A percentile compares a stretch with the other conserved stretches of the same genome.
These are phyloP conservation scores for Piper longum DNA, from an alignment of 164 flowering plant genomes.

Conservation along the genomic window DNA sequence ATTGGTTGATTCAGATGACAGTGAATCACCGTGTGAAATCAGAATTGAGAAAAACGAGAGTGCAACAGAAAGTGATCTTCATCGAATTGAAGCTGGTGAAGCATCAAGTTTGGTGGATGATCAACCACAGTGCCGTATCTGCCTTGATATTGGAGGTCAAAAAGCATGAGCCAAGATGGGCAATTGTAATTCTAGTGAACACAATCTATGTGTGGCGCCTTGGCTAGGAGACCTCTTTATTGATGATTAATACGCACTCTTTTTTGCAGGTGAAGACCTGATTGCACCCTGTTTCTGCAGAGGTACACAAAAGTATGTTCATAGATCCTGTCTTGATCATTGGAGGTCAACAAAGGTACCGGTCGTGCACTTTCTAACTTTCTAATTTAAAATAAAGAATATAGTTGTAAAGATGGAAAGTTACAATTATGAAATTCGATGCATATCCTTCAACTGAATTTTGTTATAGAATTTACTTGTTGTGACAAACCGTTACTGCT, in stretches of 20 bases:
- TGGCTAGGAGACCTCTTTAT: background rate
- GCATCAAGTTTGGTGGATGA: constrained; percentile 39
- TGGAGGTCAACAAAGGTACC: constrained; percentile 97
- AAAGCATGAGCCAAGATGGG: background rate
- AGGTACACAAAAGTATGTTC: constrained; percentile 96
- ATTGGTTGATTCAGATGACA: constrained; percentile 21
- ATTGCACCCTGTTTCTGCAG: constrained; percentile 94
- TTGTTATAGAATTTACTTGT: too few relatives aligned
- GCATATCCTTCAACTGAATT: background rate
- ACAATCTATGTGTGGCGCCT: background rate
- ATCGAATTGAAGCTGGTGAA: constrained; percentile 38
- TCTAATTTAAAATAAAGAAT: background rate
- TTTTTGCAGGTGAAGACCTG: constrained; percentile 62
- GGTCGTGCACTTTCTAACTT: background rate
- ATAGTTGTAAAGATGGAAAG: background rate
- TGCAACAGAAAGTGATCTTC: constrained; percentile 21
- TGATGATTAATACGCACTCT: background rate
- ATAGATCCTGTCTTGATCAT: constrained; percentile 90
- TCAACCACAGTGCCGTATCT: constrained; percentile 86
- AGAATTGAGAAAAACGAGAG: constrained; percentile 24
- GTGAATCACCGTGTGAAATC: constrained; percentile 56
- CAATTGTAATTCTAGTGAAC: background rate
- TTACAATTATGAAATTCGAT: background rate
- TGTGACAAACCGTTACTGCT: too few relatives aligned
- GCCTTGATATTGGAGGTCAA: constrained; percentile 83